A percentile compares a stretch with the other conserved stretches of the same genome.
These are phyloP conservation scores for Rhodosporidiobolus sp. DNA, from an alignment of 768 basidiomycete species.

Conservation along the genomic window DNA sequence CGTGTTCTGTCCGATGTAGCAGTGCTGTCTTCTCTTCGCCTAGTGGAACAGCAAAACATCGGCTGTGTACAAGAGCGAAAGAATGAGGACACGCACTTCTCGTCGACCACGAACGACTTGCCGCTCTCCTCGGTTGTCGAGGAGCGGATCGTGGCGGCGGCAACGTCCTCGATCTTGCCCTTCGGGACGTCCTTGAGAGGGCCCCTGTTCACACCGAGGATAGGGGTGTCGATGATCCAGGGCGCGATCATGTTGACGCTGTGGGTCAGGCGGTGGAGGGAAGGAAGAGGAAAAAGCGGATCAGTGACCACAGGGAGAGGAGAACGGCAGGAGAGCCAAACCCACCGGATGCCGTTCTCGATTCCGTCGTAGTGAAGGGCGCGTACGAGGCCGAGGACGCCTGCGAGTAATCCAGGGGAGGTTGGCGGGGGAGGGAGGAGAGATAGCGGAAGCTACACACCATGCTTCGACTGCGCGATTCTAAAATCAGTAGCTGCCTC, in stretches of 20 bases:
- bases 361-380: no score
- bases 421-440: not conserved
- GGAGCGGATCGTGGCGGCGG: not conserved
- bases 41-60: no score
- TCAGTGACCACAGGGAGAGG: not conserved
- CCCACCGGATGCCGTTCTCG: no score
- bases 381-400: no score
- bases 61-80: no score
- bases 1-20: no score
- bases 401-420: not conserved
- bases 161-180: not conserved
- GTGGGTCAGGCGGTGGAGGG: not conserved
- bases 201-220: not conserved
- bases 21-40: no score
- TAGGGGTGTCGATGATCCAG: not conserved
- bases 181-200: not conserved
- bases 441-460: conserved; percentile 47
- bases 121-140: not conserved
- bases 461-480: no score
- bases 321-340: not conserved
- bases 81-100: conserved; percentile 1
- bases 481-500: no score
- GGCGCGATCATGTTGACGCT: not conserved
- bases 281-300: not conserved
- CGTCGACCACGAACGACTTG: not conserved